phyloP scores from a whole-genome alignment of 2,329 filamentous ascomycete species.

The Fusarium cicatricum region DNA sequence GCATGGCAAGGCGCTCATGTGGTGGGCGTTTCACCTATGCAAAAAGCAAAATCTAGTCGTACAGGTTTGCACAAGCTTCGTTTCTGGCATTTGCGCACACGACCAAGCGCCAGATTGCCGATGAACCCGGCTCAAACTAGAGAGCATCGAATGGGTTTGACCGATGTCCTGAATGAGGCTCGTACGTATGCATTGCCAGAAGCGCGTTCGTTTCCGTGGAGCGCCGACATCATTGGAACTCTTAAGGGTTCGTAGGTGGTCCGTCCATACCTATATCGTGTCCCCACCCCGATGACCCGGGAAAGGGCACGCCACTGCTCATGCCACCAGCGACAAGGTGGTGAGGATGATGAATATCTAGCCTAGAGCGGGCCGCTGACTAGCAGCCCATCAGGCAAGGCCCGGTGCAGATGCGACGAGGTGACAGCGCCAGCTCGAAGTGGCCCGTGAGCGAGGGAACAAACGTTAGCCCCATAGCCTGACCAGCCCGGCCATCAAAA shows the following conservation, averaged over 20 bases:
- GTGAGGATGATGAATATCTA: constrained; percentile 12
- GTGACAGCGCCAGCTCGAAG: constrained; percentile 22
- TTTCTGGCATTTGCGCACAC: constrained; percentile 13
- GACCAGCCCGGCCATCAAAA: constrained; percentile 16
- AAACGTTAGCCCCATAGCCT: constrained; percentile 20
- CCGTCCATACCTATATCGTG: constrained; percentile 2
- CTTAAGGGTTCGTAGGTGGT: neutral
- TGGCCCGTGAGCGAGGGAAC: constrained; percentile 32
- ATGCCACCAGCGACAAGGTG: constrained; percentile 31
- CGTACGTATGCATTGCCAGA: neutral
- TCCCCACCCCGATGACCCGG: constrained; percentile 35
- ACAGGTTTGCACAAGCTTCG: constrained; percentile 3
- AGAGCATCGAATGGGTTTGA: neutral
- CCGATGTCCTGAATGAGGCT: neutral
- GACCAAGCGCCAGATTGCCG: constrained; percentile 28
- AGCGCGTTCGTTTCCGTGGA: no score
- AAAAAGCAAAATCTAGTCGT: no score
- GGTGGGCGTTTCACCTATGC: constrained; percentile 17
- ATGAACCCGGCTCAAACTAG: constrained; percentile 6
- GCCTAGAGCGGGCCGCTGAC: constrained; percentile 34
- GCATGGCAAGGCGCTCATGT: constrained; percentile 19
- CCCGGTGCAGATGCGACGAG: constrained; percentile 21
- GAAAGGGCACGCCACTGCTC: constrained; percentile 27
- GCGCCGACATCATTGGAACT: constrained; percentile 5
- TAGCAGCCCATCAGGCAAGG: constrained; percentile 36